Evolutionary conservation across 306 rosid species (phyloP), one percentile per base, ranked within the genome.

Genomic region (Fragaria iinumae): DNA sequence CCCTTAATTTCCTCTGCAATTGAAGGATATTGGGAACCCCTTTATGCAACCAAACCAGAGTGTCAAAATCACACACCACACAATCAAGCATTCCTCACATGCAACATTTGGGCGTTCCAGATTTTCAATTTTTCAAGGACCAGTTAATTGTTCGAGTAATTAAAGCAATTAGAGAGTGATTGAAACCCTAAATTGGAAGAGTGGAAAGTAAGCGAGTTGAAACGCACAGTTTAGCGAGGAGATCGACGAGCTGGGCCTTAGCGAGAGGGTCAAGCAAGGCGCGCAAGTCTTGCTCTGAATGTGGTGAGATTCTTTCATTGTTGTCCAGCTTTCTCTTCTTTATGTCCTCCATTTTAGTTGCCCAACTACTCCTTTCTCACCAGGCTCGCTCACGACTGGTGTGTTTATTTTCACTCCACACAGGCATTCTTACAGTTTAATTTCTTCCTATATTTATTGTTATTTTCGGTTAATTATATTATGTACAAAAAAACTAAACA

Each of bases 31-130:
- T 83, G 91, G 89, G 90, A 89, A 85, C 95, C 96, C 81, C 96
- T 93, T 88, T 88, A 89, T 87, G 87, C 91, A 92, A 92, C 87
- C 89, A 92, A 90, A 88, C 97, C 34, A 92, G 88, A 75, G 75
- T 57, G 91, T 93, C 92, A 93, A 90, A 87, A 44, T 8, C 48
- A 89, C 89, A 86, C 90, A 82, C 83, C 93, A 86, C 77, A 87
- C 93, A 87, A 75, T 45, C 32, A 29, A 29, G 32, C 2, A 29
- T 29, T 29, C 32, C 79, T 47, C 75, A 75, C 83, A 79, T 70
- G 81, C 82, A 75, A 78, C 68, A 78, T 57, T 11, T 11, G 13
- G 80, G 53, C 49, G 70, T 41, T 73, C 47, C 41, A 74, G 39
- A 25, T 55, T 57, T 39, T 10, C 1, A 55, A 55, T 43, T 41